phyloP scores from a whole-genome alignment of 2,329 filamentous ascomycete genomes.

The Didymella glomerata region DNA sequence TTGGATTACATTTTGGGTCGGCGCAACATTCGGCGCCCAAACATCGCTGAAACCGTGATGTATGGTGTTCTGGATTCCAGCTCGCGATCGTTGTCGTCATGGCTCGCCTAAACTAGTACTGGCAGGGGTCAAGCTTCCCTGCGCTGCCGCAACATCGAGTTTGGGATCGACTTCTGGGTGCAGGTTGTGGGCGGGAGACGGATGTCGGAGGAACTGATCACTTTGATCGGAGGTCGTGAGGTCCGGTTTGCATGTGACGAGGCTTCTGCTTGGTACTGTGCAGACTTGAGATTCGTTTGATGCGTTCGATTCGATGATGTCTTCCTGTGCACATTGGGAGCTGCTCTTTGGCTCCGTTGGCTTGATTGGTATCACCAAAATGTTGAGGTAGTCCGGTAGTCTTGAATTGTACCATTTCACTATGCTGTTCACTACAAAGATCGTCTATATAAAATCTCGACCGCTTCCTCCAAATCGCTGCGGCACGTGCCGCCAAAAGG shows the following conservation, averaged over 20 bases:
- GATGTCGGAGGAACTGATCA: conserved; percentile 2
- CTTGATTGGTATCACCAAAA: too few species aligned
- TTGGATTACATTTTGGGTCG: conserved; percentile 6
- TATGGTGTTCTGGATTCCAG: conserved; percentile 29
- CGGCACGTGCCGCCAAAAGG: conserved; percentile 11
- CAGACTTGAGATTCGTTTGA: neutral
- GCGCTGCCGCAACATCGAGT: neutral
- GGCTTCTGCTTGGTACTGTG: neutral
- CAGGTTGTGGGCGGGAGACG: neutral
- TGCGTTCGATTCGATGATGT: too few species aligned
- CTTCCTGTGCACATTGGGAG: too few species aligned
- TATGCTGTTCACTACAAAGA: conserved; percentile 2
- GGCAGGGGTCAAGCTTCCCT: conserved; percentile 2
- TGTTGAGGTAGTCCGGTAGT: too few species aligned
- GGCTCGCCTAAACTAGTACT: conserved; percentile 2
- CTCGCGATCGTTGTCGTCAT: conserved; percentile 44
- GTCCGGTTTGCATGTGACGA: neutral
- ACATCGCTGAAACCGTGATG: conserved; percentile 25
- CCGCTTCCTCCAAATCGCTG: neutral
- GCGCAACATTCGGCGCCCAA: conserved; percentile 1
- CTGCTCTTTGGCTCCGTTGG: too few species aligned
- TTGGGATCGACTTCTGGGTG: neutral
- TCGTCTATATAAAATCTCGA: conserved; percentile 10
- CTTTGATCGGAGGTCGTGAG: conserved; percentile 2
- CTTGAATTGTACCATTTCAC: neutral